Evolutionary conservation across 805 yeast genomes (phyloP), one percentile per base, ranked within the genome.

Genomic region (Suhomyces prunicola): DNA sequence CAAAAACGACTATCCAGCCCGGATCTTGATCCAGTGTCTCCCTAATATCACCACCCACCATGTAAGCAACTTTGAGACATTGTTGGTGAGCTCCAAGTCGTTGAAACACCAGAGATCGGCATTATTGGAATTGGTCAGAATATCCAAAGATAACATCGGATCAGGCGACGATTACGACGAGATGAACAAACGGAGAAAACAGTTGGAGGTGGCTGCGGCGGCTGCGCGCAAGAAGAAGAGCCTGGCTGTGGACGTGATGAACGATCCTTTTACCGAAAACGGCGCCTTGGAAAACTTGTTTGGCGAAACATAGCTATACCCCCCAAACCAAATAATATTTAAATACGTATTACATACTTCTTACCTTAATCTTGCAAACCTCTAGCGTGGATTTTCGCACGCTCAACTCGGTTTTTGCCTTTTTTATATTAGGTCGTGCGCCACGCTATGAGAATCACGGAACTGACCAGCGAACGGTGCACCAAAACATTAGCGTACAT

Each of bases 51-150:
- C 80, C 0, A 69, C 84, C 9, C 82, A 80, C 49, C 82, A 84
- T 51, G 74, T 90, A 51, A 76, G 80, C 48, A 79, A 80, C 51
- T 82, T 92, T 57, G 96, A 90, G 62, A 73, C 73, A 13, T 73
- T 83, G 39, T 70, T 92, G 46, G 80, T 83, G 48, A 79, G 78
- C 48, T 84, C 90, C n/a, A 81, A 85, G 65, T 79, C 85, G 46
- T 73, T 87, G 59, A 81, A 91, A 57, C 94, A 88, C 61, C 96
- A 90, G 71, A 78, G 96, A 57, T 84, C 87, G 23, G 84, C 90
- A 24, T 80, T 92, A 69, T 69, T 90, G 54, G 94, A 88, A 55
- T 83, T 90, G 65, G 77, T 92, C n/a, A 79, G 83, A 47, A 77
- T 81, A 51, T 82, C 87, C 19, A 84, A 83, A 56, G 82, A 76